phyloP scores from a whole-genome alignment of 2,329 filamentous ascomycete genomes.

The Huntiella abstrusa region DNA sequence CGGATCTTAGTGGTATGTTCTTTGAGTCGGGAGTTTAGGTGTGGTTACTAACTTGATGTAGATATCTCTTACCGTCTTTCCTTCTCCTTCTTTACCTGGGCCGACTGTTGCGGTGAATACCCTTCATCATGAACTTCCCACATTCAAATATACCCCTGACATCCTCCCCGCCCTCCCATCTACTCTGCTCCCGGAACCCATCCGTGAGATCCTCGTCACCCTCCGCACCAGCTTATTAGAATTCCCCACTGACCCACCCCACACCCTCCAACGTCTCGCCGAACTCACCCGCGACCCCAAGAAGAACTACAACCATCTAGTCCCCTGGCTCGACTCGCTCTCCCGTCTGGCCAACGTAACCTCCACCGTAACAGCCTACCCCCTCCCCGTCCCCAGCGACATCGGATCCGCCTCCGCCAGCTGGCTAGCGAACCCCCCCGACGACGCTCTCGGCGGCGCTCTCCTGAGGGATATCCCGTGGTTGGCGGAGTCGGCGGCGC shows the following conservation, averaged over 20 bases:
- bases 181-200: slow-evolving; percentile 38
- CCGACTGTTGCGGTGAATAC: slow-evolving; percentile 1
- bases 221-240: slow-evolving; percentile 43
- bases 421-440: slow-evolving; percentile 25
- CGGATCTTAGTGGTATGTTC: too few species aligned
- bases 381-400: slow-evolving; percentile 44
- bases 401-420: slow-evolving; percentile 34
- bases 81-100: slow-evolving; percentile 5
- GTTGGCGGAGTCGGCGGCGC: slow-evolving; percentile 27
- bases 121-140: too few species aligned
- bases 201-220: slow-evolving; percentile 41
- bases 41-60: background rate
- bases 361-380: slow-evolving; percentile 62
- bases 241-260: slow-evolving; percentile 62
- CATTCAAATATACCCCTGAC: background rate
- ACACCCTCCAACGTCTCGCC: slow-evolving; percentile 80
- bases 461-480: slow-evolving; percentile 88
- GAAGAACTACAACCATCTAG: slow-evolving; percentile 61
- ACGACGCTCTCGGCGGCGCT: slow-evolving; percentile 78
- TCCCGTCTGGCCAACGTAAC: slow-evolving; percentile 84
- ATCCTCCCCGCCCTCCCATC: slow-evolving; percentile 1
- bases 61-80: slow-evolving; percentile 7
- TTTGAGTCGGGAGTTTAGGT: too few species aligned
- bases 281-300: slow-evolving; percentile 66
- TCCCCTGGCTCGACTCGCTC: slow-evolving; percentile 74